Evolutionary conservation across 139 green algal genomes (phyloP).

Genomic region (Picochlorum sp.): DNA sequence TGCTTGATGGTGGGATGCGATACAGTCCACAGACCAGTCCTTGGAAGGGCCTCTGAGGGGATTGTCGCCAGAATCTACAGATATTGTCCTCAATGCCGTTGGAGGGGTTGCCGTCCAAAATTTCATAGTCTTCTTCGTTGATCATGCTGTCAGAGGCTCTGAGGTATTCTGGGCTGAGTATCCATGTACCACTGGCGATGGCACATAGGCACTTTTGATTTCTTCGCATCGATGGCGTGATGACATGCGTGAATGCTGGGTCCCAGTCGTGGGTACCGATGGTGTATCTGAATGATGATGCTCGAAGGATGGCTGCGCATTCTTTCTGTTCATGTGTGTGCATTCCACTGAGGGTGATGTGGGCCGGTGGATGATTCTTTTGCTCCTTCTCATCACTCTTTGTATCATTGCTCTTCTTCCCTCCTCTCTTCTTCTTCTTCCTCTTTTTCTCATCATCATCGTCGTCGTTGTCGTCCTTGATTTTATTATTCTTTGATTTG

Average conservation of each 20-base stretch:
- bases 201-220: constrained; percentile 9
- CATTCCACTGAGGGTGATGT: constrained; percentile 9
- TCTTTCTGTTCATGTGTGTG: constrained; percentile 3
- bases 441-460: not conserved
- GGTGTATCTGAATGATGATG: not conserved
- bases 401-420: no score
- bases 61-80: no score
- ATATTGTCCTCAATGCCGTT: no score
- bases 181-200: constrained; percentile 10
- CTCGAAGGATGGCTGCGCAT: not conserved
- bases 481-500: not conserved
- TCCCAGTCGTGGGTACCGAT: not conserved
- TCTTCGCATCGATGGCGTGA: constrained; percentile 3
- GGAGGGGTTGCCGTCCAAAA: not conserved
- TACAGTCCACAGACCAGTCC: no score
- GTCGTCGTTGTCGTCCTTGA: not conserved
- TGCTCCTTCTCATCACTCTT: no score
- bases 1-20: no score
- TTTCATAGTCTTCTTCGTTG: not conserved
- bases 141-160: not conserved
- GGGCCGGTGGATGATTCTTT: not conserved
- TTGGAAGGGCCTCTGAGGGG: no score
- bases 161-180: constrained; percentile 3
- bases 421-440: not conserved
- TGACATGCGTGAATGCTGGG: constrained; percentile 6